Percentiles rank a stretch among this genome's conserved stretches.
Conservation (phyloP, 1,284 basidiomycete genomes). For the Marasmius tenuissimus region DNA sequence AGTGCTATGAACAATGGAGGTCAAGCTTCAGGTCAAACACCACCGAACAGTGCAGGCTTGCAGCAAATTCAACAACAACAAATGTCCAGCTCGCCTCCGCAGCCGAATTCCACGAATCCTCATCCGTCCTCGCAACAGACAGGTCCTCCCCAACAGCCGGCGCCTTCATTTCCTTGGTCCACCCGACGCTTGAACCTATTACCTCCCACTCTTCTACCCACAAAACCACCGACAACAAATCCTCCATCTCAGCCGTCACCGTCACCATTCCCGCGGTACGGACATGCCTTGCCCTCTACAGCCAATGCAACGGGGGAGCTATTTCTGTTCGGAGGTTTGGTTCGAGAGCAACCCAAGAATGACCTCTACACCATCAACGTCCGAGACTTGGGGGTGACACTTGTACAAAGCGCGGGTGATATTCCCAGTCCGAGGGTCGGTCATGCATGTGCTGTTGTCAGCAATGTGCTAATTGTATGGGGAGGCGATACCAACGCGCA, state of each 20-base stretch:
- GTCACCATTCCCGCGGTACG: constrained; percentile 95
- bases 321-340: constrained; percentile 96
- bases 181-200: constrained; percentile 61
- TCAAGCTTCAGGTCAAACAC: constrained; percentile 1
- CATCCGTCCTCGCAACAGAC: constrained; percentile 25
- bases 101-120: constrained; percentile 28
- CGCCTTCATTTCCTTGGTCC: constrained; percentile 80
- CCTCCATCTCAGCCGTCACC: constrained; percentile 66
- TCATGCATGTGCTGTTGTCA: constrained; percentile 94
- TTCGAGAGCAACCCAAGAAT: constrained; percentile 88
- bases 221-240: constrained; percentile 54
- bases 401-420: constrained; percentile 88
- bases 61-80: constrained; percentile 34
- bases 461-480: constrained; percentile 97
- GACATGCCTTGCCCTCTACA: constrained; percentile 90
- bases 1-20: constrained; percentile 15
- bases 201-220: constrained; percentile 61
- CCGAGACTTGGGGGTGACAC: constrained; percentile 73
- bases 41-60: constrained; percentile 15
- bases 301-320: constrained; percentile 85
- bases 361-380: constrained; percentile 93
- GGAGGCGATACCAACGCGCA: constrained; percentile 90
- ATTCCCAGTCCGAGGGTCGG: constrained; percentile 90
- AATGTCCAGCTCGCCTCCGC: constrained; percentile 22
- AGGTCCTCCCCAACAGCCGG: constrained; percentile 25